phyloP scores from a whole-genome alignment of 768 basidiomycete genomes.

The Phylloporus scabripes region DNA sequence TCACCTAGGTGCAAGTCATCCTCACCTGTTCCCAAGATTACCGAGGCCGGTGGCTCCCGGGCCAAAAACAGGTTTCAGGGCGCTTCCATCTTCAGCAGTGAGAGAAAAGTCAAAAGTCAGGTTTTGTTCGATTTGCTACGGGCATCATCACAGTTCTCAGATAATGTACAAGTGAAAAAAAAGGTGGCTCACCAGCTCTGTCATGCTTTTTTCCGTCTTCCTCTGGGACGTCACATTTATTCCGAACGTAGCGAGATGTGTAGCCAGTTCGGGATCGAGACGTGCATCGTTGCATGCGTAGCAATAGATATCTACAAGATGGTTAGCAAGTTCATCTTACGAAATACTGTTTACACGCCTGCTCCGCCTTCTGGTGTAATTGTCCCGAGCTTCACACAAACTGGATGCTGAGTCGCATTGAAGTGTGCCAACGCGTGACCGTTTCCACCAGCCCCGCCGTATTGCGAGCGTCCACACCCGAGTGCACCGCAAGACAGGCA shows the following conservation, averaged over 20 bases:
- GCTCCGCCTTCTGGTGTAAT: conserved; percentile 93
- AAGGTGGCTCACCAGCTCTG: conserved; percentile 65
- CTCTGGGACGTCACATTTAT: conserved; percentile 77
- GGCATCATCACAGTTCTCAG: neutral
- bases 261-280: conserved; percentile 66
- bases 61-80: conserved; percentile 84
- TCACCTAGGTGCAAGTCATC: neutral
- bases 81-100: conserved; percentile 78
- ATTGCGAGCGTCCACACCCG: conserved; percentile 85
- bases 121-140: conserved; percentile 93
- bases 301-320: conserved; percentile 76
- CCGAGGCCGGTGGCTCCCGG: conserved; percentile 82
- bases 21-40: conserved; percentile 88
- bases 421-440: conserved; percentile 85
- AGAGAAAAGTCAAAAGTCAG: conserved; percentile 91
- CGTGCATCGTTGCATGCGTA: conserved; percentile 85
- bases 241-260: conserved; percentile 76
- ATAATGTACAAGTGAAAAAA: neutral
- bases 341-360: conserved; percentile 43
- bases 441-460: conserved; percentile 77
- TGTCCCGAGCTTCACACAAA: conserved; percentile 92
- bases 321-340: neutral
- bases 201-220: conserved; percentile 97
- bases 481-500: conserved; percentile 88
- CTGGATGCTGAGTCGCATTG: conserved; percentile 61